Evolutionary conservation across 2,329 filamentous ascomycete species (phyloP).

Genomic region (Podosphaera aphanis): DNA sequence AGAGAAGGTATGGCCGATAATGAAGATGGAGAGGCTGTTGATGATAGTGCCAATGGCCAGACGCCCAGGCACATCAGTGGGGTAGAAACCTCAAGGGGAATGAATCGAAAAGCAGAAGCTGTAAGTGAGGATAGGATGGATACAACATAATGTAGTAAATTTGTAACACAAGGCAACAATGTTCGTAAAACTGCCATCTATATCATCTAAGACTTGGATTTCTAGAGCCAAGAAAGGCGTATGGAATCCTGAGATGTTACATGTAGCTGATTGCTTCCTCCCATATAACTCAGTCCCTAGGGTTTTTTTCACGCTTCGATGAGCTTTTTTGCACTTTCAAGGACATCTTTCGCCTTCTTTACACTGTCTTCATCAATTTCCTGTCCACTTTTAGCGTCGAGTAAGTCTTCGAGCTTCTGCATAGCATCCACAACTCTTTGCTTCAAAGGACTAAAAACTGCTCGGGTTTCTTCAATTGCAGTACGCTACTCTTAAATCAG

Average conservation of each 20-base stretch:
- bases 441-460: slow-evolving; percentile 50
- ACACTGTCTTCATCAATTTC: slow-evolving; percentile 25
- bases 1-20: slow-evolving; percentile 50
- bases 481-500: slow-evolving; percentile 7
- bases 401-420: slow-evolving; percentile 48
- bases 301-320: background rate
- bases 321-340: slow-evolving; percentile 20
- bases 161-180: background rate
- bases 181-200: background rate
- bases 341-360: slow-evolving; percentile 24
- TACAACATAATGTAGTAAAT: background rate
- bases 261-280: too few relatives aligned
- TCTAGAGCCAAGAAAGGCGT: too few relatives aligned
- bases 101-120: background rate
- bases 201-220: too few relatives aligned
- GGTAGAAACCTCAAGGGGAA: background rate
- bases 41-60: slow-evolving; percentile 24
- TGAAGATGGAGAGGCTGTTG: slow-evolving; percentile 36
- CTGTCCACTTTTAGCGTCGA: slow-evolving; percentile 37
- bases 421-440: slow-evolving; percentile 49
- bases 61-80: slow-evolving; percentile 20
- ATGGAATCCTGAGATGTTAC: too few relatives aligned
- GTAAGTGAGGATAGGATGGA: background rate
- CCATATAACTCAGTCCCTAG: too few relatives aligned
- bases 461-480: slow-evolving; percentile 69